Evolutionary conservation across 2,329 filamentous ascomycete genomes (phyloP), one percentile per base, ranked within the genome.

Genomic region (Aspergillus puulaauensis): DNA sequence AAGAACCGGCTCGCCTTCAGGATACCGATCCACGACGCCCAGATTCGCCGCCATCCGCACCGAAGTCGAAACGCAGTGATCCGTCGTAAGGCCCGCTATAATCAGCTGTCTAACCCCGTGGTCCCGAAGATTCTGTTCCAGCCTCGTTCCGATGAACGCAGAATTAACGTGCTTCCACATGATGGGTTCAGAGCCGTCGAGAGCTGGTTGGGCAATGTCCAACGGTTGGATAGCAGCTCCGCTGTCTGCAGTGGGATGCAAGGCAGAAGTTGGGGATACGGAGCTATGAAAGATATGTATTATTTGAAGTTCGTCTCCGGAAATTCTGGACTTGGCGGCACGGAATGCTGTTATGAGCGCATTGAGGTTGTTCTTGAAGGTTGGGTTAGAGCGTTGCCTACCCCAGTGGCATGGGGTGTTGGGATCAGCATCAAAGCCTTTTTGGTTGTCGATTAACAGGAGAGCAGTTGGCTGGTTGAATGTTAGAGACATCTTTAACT

Each of bases 1-100:
- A 21, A 52, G 15, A 37, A 52, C 50, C 8, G 41, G 40, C 15
- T 23, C 9, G 9, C 50, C 50, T 7, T 24, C 14, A 37, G 27
- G 39, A 24, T 52, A 52, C 19, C 63, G 59, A 59, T 77, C 73
- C 41, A 76, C 73, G 15, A 82, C 75, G 5, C 73, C 71, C 43
- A 82, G 54, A 59, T 82, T 81, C 17, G 69, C 75, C 1, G 79
- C 79, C 77, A 81, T 80, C 7, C 80, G 74, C 23, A 75, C 73
- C 2, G 76, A 77, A 4, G 79, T 82, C 56, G 75, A 79, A 14
- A 82, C 78, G 53, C 79, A 82, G 59, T 82, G 79, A 64, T 81
- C 80, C 37, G 79, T 80, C 3, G 76, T 79, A 56, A 82, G 58
- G 0, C 79, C 80, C 2, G 68, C 68, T 27, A 81, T 63, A 17